Evolutionary conservation across 106 monocot genomes (phyloP), one percentile per base, ranked within the genome.

Genomic region (Dendrobium catenatum): DNA sequence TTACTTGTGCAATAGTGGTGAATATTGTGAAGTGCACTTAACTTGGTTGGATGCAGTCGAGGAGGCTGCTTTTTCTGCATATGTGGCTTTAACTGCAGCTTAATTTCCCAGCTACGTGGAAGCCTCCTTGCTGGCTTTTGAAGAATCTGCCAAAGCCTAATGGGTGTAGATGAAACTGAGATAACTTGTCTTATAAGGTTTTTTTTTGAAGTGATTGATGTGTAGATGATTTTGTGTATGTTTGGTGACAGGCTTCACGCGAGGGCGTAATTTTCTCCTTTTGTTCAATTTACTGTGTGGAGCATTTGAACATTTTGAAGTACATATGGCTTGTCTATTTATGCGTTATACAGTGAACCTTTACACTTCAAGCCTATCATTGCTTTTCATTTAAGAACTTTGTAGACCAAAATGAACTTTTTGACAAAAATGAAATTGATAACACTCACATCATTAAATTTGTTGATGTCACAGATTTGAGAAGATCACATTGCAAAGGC

Each of bases 401-500:
- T n/a, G 61, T 61, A 4, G 61, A 5, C 19, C 19, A 19, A 61
- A 24, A 6, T 66, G 7, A 61, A 6, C 26, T 66, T 5, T 66
- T 26, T 66, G 24, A 66, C 24, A 7, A 1, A 66, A 66, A 22
- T 66, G 22, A 9, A 66, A 15, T 2, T 8, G 24, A 72, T 72
- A 37, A 4, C 9, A 16, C 4, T 72, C 11, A 1, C 16, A 72
- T 37, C 33, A 33, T 72, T 70, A 66, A 11, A 66, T 24, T 7
- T 66, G 2, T 66, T 66, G 9, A 8, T n/a, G 64, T 3, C 24
- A 18, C 83, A 96, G 96, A 1, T 96, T 96, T 85, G 96, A 96
- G 48, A 91, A 92, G 84, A 87, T 96, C 55, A 84, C 73, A 47
- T 94, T 96, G 75, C 88, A 73, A 83, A 92, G 93, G 66, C 77